Conservation (phyloP, 345 rosid genomes). For the Citrus hindsii region DNA sequence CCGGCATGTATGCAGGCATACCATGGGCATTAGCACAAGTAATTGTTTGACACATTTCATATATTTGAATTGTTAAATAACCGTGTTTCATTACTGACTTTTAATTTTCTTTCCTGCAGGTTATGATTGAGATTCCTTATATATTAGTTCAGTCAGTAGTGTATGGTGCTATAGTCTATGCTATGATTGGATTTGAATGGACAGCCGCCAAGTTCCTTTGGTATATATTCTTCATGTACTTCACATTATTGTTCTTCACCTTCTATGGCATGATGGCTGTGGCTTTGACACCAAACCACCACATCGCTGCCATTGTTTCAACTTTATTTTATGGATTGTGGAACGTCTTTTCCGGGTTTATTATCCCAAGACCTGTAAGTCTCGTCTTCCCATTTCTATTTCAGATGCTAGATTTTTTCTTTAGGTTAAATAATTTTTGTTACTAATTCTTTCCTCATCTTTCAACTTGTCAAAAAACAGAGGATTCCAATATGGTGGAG, state of each 20-base stretch:
- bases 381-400: neutral
- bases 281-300: neutral
- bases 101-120: slow-evolving; percentile 7
- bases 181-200: slow-evolving; percentile 19
- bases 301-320: neutral
- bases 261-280: neutral
- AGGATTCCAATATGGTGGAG: neutral
- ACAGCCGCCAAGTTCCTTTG: slow-evolving; percentile 5
- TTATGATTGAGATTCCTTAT: slow-evolving; percentile 18
- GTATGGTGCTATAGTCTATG: slow-evolving; percentile 12
- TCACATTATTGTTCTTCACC: neutral
- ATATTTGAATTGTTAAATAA: neutral
- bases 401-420: neutral
- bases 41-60: neutral
- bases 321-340: neutral
- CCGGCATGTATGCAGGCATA: slow-evolving; percentile 51
- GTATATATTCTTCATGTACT: slow-evolving; percentile 5
- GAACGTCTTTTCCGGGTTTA: neutral
- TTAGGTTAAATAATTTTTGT: neutral
- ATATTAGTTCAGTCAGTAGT: slow-evolving; percentile 5
- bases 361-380: neutral
- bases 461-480: neutral
- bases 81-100: neutral
- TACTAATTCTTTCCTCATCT: neutral
- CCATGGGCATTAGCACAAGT: slow-evolving; percentile 56